Conservation (phyloP, 169 alveolate genomes). For the Eimeria maxima region DNA sequence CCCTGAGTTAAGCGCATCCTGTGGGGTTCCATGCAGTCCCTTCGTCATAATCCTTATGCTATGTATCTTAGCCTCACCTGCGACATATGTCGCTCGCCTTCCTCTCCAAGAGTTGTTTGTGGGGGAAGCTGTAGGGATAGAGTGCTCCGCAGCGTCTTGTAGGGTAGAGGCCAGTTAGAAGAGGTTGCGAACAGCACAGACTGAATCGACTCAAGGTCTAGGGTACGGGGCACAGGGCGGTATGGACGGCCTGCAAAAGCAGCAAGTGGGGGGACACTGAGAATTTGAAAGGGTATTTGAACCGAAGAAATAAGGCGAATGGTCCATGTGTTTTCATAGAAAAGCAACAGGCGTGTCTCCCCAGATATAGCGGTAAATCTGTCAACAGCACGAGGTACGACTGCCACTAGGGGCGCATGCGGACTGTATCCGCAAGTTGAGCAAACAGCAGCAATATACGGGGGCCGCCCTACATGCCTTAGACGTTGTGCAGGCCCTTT, state of each 20-base stretch:
- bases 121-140: slow-evolving; percentile 52
- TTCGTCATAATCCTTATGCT: not conserved
- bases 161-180: slow-evolving; percentile 46
- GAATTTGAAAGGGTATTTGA: not conserved
- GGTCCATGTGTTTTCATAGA: not conserved
- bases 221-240: slow-evolving; percentile 77
- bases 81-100: slow-evolving; percentile 46
- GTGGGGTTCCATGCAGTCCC: not conserved
- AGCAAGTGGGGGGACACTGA: not conserved
- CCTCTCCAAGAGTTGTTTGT: slow-evolving; percentile 59
- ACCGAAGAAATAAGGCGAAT: not conserved
- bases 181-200: slow-evolving; percentile 78
- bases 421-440: not conserved
- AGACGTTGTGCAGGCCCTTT: not conserved
- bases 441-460: not conserved
- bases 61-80: not conserved
- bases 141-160: slow-evolving; percentile 7
- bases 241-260: slow-evolving; percentile 76
- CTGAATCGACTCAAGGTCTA: slow-evolving; percentile 61
- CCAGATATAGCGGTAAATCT: not conserved
- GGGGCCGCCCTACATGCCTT: not conserved
- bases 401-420: not conserved
- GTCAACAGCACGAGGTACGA: not conserved
- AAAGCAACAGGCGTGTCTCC: not conserved
- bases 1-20: not conserved